Evolutionary conservation across 768 basidiomycete species (phyloP).

Genomic region (Boletus rubroflammeus): DNA sequence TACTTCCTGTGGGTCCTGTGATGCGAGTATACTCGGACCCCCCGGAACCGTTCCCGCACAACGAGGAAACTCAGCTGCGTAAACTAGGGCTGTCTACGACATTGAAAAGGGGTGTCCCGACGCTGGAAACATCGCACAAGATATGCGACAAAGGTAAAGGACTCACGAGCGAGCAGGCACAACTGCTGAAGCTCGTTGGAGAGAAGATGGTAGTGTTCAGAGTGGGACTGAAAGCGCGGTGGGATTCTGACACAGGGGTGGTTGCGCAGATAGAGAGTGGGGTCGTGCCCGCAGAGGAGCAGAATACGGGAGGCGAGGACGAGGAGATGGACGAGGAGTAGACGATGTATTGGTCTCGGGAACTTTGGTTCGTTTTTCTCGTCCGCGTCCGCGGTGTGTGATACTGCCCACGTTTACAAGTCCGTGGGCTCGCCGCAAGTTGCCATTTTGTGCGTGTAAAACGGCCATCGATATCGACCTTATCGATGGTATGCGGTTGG

Average conservation of each 20-base stretch:
- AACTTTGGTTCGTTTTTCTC: neutral
- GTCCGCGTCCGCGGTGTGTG: neutral
- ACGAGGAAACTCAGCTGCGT: slow-evolving; percentile 94
- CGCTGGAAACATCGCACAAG: slow-evolving; percentile 71
- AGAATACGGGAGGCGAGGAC: slow-evolving; percentile 34
- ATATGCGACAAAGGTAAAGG: slow-evolving; percentile 81
- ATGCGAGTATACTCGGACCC: slow-evolving; percentile 77
- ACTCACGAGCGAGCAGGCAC: slow-evolving; percentile 83
- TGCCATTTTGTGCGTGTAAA: slow-evolving; percentile 1
- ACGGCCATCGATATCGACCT: slow-evolving; percentile 4
- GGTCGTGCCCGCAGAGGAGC: slow-evolving; percentile 35
- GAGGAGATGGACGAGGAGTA: slow-evolving; percentile 53
- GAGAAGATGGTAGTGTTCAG: slow-evolving; percentile 85
- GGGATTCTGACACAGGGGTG: slow-evolving; percentile 66
- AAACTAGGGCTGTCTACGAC: slow-evolving; percentile 85
- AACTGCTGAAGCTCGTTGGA: slow-evolving; percentile 88
- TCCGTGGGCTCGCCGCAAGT: neutral
- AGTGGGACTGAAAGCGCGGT: slow-evolving; percentile 65
- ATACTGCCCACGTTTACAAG: neutral
- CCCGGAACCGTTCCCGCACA: slow-evolving; percentile 90
- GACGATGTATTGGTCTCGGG: neutral
- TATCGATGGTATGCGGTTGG: slow-evolving; percentile 46
- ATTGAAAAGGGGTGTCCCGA: slow-evolving; percentile 86
- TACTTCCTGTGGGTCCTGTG: slow-evolving; percentile 80
- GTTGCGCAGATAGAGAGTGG: slow-evolving; percentile 56